Evolutionary conservation across 148 eudicot genomes (phyloP).

Genomic region (Euryodendron excelsum): DNA sequence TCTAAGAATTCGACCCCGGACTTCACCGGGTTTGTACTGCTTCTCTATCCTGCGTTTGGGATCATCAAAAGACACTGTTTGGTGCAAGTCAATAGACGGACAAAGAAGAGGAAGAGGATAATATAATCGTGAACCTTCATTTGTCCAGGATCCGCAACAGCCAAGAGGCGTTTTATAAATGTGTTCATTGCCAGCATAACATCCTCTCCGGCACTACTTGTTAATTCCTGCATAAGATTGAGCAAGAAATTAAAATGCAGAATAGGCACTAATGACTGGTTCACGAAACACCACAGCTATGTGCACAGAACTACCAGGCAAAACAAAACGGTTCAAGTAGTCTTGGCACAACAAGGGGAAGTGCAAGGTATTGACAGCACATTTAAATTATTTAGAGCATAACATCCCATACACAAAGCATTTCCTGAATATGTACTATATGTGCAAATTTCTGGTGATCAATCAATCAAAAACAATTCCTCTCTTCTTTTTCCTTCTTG

Average conservation of each 20-base stretch:
- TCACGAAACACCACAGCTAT: not conserved
- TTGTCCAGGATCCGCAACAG: constrained; percentile 76
- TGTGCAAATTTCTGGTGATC: not conserved
- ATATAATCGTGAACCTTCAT: constrained; percentile 58
- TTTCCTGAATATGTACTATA: not conserved
- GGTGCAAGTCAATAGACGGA: too few species aligned
- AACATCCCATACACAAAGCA: not conserved
- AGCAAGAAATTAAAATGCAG: constrained; percentile 1
- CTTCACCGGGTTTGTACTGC: too few species aligned
- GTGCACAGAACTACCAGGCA: not conserved
- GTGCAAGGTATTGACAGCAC: not conserved
- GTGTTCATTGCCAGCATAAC: constrained; percentile 80
- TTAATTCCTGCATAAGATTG: constrained; percentile 55
- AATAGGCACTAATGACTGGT: not conserved
- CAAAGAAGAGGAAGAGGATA: not conserved
- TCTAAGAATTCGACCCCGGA: too few species aligned
- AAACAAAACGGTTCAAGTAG: not conserved
- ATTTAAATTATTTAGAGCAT: not conserved
- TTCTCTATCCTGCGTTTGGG: too few species aligned
- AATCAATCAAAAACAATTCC: not conserved
- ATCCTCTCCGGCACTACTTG: constrained; percentile 86
- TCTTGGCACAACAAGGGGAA: not conserved
- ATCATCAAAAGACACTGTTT: too few species aligned
- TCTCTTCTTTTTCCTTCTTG: too few species aligned
- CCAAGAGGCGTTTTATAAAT: constrained; percentile 74